phyloP scores from a whole-genome alignment of 2,329 filamentous ascomycete genomes.

The Cladosporium sp. region DNA sequence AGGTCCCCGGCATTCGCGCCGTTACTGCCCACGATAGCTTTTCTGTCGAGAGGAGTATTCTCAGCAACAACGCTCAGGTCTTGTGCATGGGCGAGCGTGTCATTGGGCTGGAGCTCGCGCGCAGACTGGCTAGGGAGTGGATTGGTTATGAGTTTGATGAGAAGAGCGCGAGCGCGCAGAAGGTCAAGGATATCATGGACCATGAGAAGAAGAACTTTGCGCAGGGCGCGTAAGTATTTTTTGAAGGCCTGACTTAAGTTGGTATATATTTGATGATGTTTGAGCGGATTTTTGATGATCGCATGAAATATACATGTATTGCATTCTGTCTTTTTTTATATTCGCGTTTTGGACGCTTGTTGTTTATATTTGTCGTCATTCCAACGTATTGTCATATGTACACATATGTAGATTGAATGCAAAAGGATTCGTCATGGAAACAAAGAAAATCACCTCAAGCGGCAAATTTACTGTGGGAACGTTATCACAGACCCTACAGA shows the following conservation, averaged over 20 bases:
- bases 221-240: slow-evolving; percentile 7
- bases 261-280: background rate
- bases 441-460: no score
- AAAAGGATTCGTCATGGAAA: no score
- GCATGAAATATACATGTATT: no score
- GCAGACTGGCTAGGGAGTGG: slow-evolving; percentile 76
- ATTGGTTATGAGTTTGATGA: slow-evolving; percentile 77
- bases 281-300: no score
- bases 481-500: no score
- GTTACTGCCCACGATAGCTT: slow-evolving; percentile 87
- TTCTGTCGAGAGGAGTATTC: slow-evolving; percentile 72
- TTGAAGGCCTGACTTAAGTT: background rate
- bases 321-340: no score
- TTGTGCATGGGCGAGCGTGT: slow-evolving; percentile 83
- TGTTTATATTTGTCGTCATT: no score
- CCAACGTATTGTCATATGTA: no score
- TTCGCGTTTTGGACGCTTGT: no score
- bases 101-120: slow-evolving; percentile 73
- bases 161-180: slow-evolving; percentile 56
- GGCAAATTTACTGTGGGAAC: no score
- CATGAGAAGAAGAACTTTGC: slow-evolving; percentile 40
- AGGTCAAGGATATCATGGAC: slow-evolving; percentile 49
- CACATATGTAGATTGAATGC: no score
- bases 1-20: slow-evolving; percentile 77
- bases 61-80: slow-evolving; percentile 85